These are phyloP conservation scores for Arthrobotrys pseudoclavata DNA, from an alignment of 2,329 filamentous ascomycete genomes.

Conservation along the genomic window DNA sequence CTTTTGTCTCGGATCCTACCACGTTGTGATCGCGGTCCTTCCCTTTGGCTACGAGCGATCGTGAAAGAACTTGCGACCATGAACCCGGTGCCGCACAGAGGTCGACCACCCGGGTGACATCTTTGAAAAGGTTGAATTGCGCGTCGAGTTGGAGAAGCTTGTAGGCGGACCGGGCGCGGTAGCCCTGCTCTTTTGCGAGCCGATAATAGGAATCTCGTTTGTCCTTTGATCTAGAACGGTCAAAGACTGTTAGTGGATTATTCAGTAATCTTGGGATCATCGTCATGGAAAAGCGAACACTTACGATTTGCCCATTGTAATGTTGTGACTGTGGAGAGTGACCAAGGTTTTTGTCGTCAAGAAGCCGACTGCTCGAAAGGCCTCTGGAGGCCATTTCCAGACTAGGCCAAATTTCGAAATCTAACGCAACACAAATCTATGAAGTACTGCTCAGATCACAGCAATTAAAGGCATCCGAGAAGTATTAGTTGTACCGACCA, in stretches of 20 bases:
- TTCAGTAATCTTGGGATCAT: background rate
- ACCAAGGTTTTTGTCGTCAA: conserved; percentile 12
- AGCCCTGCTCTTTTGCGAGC: conserved; percentile 98
- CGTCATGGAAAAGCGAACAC: background rate
- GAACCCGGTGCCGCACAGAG: conserved; percentile 95
- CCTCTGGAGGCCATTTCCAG: background rate
- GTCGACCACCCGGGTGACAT: conserved; percentile 92
- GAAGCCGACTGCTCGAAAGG: background rate
- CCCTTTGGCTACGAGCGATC: conserved; percentile 78
- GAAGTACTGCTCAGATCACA: background rate
- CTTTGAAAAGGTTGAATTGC: conserved; percentile 92
- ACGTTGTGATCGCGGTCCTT: conserved; percentile 61
- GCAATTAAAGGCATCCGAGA: too few species aligned
- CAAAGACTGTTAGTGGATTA: background rate
- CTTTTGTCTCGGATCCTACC: conserved; percentile 67
- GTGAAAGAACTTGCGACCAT: conserved; percentile 96
- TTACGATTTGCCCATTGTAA: conserved; percentile 59
- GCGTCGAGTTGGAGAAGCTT: conserved; percentile 95
- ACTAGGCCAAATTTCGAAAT: background rate
- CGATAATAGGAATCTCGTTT: conserved; percentile 98
- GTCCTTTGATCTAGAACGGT: conserved; percentile 74
- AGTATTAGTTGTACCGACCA: too few species aligned
- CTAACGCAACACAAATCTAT: background rate
- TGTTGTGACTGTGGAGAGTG: conserved; percentile 9
- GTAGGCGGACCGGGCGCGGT: conserved; percentile 95